Conservation (phyloP, 2,329 filamentous ascomycete species). For the Penicillium sp. region DNA sequence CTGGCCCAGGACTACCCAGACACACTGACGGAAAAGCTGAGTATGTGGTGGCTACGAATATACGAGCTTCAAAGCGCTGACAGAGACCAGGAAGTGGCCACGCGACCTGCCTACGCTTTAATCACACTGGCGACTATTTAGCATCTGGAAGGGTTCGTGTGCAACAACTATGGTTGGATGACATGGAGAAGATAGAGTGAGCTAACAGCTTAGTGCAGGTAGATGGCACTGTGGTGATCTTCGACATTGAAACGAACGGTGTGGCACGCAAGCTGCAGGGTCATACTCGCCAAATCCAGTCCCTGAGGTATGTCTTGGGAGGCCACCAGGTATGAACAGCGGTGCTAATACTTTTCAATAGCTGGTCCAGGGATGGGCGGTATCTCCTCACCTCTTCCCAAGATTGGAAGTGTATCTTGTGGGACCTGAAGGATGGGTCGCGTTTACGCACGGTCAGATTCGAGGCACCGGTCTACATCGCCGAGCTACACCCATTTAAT, state of each 20-base stretch:
- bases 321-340: background rate
- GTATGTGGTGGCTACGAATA: slow-evolving; percentile 42
- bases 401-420: slow-evolving; percentile 93
- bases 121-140: slow-evolving; percentile 87
- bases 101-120: slow-evolving; percentile 73
- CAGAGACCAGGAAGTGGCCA: slow-evolving; percentile 52
- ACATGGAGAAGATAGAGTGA: background rate
- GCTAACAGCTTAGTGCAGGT: slow-evolving; percentile 41
- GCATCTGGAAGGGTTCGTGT: slow-evolving; percentile 73
- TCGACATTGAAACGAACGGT: slow-evolving; percentile 96
- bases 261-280: slow-evolving; percentile 90
- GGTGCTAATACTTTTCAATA: slow-evolving; percentile 18
- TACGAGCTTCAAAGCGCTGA: slow-evolving; percentile 8
- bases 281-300: slow-evolving; percentile 90
- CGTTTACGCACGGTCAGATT: slow-evolving; percentile 82
- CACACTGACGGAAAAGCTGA: slow-evolving; percentile 78
- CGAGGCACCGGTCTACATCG: slow-evolving; percentile 89
- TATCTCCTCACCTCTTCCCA: slow-evolving; percentile 90
- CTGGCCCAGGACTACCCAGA: slow-evolving; percentile 82
- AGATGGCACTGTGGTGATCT: slow-evolving; percentile 91
- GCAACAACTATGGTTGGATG: background rate
- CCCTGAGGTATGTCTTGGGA: slow-evolving; percentile 54
- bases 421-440: slow-evolving; percentile 74
- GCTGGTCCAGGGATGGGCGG: slow-evolving; percentile 87
- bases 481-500: slow-evolving; percentile 86